Base-by-base conservation (phyloP, 805 yeast genomes). In the Ogataea chonburiensis region DNA sequence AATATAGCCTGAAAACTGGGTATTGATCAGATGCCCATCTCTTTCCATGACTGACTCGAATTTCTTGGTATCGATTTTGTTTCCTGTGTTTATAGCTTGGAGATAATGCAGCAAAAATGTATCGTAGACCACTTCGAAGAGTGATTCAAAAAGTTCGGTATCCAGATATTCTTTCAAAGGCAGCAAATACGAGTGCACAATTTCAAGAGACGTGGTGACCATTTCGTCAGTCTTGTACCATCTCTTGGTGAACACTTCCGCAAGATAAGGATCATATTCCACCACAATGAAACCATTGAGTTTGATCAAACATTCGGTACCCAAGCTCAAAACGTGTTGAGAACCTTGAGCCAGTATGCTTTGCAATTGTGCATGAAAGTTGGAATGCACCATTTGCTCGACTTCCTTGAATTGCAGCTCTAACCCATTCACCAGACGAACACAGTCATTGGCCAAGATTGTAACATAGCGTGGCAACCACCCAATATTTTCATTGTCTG, bases 1-100 rank as follows among this genome's bases (percentile, higher is more conserved):
- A 11, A 27, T 24, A 30, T 64, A 68, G 28, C 70, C 65, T 2
- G 69, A 64, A 47, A 84, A 80, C 17, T 74, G 58, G 21, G 68
- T 70, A 53, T 70, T 76, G 26, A 84, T 68, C 19, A 66, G 56
- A 39, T 73, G 75, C 25, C 80, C 75, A 60, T 85, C 93, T 42
- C 75, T 61, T 42, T 76, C 73, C 46, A 84, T 70, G 28, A 74
- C 69, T 9, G 72, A 76, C 29, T 70, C 57, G 19, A 63, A 49
- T 40, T 56, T 56, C 36, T 58, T 55, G 29, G 42, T 43, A 27
- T 55, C 58, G 32, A 60, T 49, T 28, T 51, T 49, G 44, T 53
- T 43, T 28, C 38, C 37, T 21, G 49, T 31, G 20, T 47, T 40
- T 30, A 55, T 38, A 9, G 49, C 49, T 5, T 45, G 46, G 22